Conservation (phyloP, 108 stramenopile genomes). For the Cylindrotheca closterium region DNA sequence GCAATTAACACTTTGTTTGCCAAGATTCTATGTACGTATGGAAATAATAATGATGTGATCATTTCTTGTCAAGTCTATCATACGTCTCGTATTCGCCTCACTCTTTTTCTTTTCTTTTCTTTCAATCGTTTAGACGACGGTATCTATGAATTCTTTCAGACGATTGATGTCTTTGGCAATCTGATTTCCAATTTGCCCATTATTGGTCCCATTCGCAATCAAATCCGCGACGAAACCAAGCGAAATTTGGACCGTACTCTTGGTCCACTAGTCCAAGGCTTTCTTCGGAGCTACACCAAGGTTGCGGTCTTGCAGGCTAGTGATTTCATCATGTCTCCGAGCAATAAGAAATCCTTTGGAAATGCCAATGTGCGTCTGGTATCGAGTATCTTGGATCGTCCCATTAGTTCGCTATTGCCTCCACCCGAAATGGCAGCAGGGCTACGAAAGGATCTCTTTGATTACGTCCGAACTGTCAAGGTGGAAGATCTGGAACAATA, state of each 20-base stretch:
- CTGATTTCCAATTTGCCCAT: slow-evolving; percentile 55
- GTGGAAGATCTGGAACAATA: slow-evolving; percentile 19
- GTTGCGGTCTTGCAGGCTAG: slow-evolving; percentile 53
- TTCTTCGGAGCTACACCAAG: slow-evolving; percentile 58
- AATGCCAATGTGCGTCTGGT: slow-evolving; percentile 55
- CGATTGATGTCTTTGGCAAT: slow-evolving; percentile 65
- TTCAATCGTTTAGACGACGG: slow-evolving; percentile 33
- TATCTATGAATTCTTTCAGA: slow-evolving; percentile 64
- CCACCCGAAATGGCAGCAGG: slow-evolving; percentile 1
- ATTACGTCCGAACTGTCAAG: slow-evolving; percentile 16
- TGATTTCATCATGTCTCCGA: slow-evolving; percentile 57
- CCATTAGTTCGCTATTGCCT: slow-evolving; percentile 22
- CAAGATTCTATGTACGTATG: slow-evolving; percentile 38
- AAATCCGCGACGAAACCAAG: slow-evolving; percentile 61
- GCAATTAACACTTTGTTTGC: slow-evolving; percentile 64
- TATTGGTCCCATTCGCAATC: slow-evolving; percentile 67
- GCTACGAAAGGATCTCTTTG: slow-evolving; percentile 20
- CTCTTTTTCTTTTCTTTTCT: not conserved
- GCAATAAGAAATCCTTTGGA: slow-evolving; percentile 52
- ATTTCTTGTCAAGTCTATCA: not conserved
- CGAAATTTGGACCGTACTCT: slow-evolving; percentile 54
- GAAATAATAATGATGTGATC: not conserved
- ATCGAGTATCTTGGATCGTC: slow-evolving; percentile 45
- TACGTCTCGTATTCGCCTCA: too few species aligned
- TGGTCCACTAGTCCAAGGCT: slow-evolving; percentile 51